Base-by-base conservation (phyloP, 2,329 filamentous ascomycete genomes). In the Hypoxylon sp. region DNA sequence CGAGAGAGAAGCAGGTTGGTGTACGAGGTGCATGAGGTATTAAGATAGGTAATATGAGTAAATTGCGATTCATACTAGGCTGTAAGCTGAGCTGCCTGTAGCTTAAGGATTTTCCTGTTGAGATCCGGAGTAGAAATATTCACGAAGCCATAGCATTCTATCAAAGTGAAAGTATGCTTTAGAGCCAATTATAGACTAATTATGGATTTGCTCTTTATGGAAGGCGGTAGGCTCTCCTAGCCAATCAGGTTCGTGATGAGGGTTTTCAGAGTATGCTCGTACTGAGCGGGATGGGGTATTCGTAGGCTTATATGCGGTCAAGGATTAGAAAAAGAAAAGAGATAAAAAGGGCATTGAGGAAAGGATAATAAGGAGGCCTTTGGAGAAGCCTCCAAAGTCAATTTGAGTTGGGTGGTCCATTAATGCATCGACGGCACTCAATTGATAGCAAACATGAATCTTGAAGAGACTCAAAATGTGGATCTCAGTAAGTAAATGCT, bases 41-140 rank as follows among this genome's bases (percentile, higher is more conserved):
- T 13, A 21, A 21, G 11, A 51, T 19, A 48, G 17, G 4, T 27
- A 44, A 31, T 13, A 31, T 31, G 24, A 42, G 42, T 46, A 24
- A 42, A 37, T 29, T 58, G 27, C 19, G 31, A 58, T 48, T 39
- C 6, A 58, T 58, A 56, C 31, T 54, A 27, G 24, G 19, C 27
- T 27, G 42, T 29, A 21, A 59, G 55, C 37, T 13, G 48, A 55
- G 42, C 21, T 24, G 31, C 2, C 8, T 5, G 32, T 37, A 37
- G 32, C 32, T 15, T 2, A 59, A 24, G 31, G 21, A 21, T 15
- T n/a, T 39, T 21, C 8, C 10, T 53, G 19, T 32, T 48, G 31
- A 13, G 58, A 54, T 24, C 6, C 10, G 13, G 37, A 29, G 37
- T 6, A 21, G 15, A 27, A 27, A 60, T 7, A 44, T 53, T 51